phyloP scores from a whole-genome alignment of 1,284 basidiomycete species.

The Sanghuangporus sanghuang region DNA sequence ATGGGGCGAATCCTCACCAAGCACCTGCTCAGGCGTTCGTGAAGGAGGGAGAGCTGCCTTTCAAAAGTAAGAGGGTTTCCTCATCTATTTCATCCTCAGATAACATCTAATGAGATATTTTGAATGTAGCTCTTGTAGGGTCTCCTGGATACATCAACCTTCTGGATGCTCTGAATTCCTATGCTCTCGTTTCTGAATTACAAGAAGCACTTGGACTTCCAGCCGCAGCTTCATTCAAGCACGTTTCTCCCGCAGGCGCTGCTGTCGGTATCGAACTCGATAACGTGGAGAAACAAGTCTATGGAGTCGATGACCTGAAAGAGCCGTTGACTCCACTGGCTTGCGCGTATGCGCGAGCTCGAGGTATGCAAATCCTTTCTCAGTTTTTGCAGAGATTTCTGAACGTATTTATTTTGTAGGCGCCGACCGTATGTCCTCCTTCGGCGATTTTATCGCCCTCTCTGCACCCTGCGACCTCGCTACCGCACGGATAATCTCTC shows the following conservation, averaged over 20 bases:
- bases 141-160: slow-evolving; percentile 99
- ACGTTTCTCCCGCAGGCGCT: slow-evolving; percentile 96
- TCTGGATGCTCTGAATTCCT: slow-evolving; percentile 97
- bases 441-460: slow-evolving; percentile 97
- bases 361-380: slow-evolving; percentile 52
- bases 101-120: not conserved
- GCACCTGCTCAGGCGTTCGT: slow-evolving; percentile 98
- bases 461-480: slow-evolving; percentile 90
- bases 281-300: slow-evolving; percentile 89
- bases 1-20: slow-evolving; percentile 98
- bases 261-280: slow-evolving; percentile 86
- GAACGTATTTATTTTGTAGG: slow-evolving; percentile 39
- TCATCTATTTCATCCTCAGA: not conserved
- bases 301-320: slow-evolving; percentile 94
- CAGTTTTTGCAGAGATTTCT: not conserved
- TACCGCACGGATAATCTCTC: slow-evolving; percentile 93
- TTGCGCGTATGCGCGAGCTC: slow-evolving; percentile 91
- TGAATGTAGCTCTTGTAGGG: slow-evolving; percentile 71
- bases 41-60: slow-evolving; percentile 84
- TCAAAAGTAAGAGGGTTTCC: slow-evolving; percentile 67
- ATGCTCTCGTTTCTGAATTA: slow-evolving; percentile 93
- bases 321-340: slow-evolving; percentile 87
- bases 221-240: slow-evolving; percentile 98
- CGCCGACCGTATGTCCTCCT: slow-evolving; percentile 98
- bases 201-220: slow-evolving; percentile 83